These are phyloP conservation scores for Pisolithus sp. DNA, from an alignment of 768 basidiomycete species.

Conservation along the genomic window DNA sequence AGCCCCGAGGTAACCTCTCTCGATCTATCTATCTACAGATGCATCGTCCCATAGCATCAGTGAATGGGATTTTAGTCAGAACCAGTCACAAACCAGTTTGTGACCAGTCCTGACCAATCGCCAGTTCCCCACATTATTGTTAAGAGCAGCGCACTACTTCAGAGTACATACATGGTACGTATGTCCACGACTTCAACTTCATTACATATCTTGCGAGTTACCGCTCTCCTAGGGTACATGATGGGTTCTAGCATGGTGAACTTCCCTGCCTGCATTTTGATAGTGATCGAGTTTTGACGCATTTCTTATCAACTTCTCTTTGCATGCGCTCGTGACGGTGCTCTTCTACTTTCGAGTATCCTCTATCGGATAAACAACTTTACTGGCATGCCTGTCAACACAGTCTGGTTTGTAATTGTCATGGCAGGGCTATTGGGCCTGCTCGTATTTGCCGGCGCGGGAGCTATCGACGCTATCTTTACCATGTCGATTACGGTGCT, in stretches of 20 bases:
- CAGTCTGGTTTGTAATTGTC: constrained; percentile 46
- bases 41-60: too few species aligned
- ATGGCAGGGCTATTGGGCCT: constrained; percentile 41
- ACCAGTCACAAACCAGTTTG: too few species aligned
- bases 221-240: constrained; percentile 30
- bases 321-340: constrained; percentile 55
- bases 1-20: too few species aligned
- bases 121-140: too few species aligned
- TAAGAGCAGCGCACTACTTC: too few species aligned
- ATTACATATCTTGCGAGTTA: background rate
- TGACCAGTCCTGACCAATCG: too few species aligned
- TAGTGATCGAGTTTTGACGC: background rate
- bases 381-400: constrained; percentile 52
- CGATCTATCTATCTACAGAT: too few species aligned
- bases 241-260: constrained; percentile 44
- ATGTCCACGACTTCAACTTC: too few species aligned
- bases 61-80: too few species aligned
- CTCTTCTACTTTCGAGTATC: constrained; percentile 48
- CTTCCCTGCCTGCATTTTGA: background rate
- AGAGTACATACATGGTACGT: constrained; percentile 40
- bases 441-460: constrained; percentile 48
- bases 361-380: constrained; percentile 50
- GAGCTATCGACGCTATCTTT: constrained; percentile 55
- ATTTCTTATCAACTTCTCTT: constrained; percentile 35
- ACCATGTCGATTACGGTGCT: constrained; percentile 40